Evolutionary conservation across 257 asterid species (phyloP), one percentile per base, ranked within the genome.

Genomic region (Gardenia jasminoides): DNA sequence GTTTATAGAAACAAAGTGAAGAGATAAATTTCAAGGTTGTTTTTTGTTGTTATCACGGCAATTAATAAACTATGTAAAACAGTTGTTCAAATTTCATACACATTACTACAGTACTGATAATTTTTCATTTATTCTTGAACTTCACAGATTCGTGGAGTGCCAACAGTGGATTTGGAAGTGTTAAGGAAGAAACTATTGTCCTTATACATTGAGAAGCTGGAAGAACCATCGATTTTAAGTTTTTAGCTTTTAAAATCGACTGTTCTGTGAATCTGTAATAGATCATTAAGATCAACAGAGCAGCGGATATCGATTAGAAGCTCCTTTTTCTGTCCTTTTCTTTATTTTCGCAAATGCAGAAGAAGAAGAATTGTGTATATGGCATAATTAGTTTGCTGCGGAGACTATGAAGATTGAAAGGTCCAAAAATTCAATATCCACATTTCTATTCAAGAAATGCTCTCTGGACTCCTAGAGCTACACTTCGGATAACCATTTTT

Each of bases 121-220:
- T 61, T 6, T 76, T 72, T 67, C 47, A 31, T 71, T 71, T 20
- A 75, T 75, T 64, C 4, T 24, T 62, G 62, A 69, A 30, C 67
- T 76, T 26, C 10, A 66, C 80, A 88, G 93, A 85, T 87, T 50
- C 81, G 76, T 62, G 90, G 75, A 41, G 84, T 77, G 70, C 80
- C 80, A 80, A 76, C 70, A 48, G 28, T 79, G 74, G 90, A 89
- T 76, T 78, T 82, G 20, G 90, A 89, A 72, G 80, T 56, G 64
- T 76, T 91, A 81, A 89, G 83, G 86, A 86, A 85, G 80, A 89
- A 83, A 78, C 71, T 85, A 20, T 74, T 64, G 41, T 58, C 76
- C 13, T 59, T 62, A 11, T 19, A 56, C 41, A 36, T 3, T 46
- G 76, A 80, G 36, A 76, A 81, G 66, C 67, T 36, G 46, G 80